Base-by-base conservation (phyloP, 805 yeast genomes). In the Hanseniaspora thailandica region DNA sequence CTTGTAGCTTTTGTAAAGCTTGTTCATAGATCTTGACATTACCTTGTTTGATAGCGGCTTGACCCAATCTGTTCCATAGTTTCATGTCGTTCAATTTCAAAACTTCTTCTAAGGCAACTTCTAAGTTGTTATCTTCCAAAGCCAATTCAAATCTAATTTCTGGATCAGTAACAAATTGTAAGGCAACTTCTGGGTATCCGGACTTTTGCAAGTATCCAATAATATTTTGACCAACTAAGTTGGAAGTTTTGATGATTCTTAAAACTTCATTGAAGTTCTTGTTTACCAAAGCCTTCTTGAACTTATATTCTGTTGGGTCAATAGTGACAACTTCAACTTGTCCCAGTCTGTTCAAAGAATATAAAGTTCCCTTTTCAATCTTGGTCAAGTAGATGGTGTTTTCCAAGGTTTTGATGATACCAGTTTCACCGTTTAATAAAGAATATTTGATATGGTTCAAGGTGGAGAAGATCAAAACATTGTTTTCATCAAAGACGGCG, bases 151-250 rank as follows among this genome's bases (percentile, higher is more conserved):
- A 90, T 68, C 96, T 80, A 40, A 97, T 86, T 67, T 89, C 96
- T 5, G 97, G 84, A 66, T 93, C 98, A 69, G 88, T 84, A 52
- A 93, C 98, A 64, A 93, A 94, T 68, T 90, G 97, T 57, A 93
- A 75, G 2, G 99, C 98, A 67, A 93, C 82, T 69, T 93, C 99
- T 26, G 98, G 97, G 66, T 84, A 90, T 2, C 98, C 99, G 64
- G 86, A 80, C 72, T 89, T 84, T 67, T 93, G 95, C 63, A 93
- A 76, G 67, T 90, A 93, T 4, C 94, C 93, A 66, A 93, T 89
- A 64, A 93, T 93, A 66, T 89, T 87, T 72, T 94, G 97, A 58
- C 99, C 99, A 50, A 93, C 98, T 64, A 93, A 76, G 63, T 86
- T 88, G 22, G 97, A 89, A 55, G 77, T 80, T 63, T 80, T 82